Evolutionary conservation across 202 grass and related monocot genomes (phyloP).

Genomic region (Digitaria exilis): DNA sequence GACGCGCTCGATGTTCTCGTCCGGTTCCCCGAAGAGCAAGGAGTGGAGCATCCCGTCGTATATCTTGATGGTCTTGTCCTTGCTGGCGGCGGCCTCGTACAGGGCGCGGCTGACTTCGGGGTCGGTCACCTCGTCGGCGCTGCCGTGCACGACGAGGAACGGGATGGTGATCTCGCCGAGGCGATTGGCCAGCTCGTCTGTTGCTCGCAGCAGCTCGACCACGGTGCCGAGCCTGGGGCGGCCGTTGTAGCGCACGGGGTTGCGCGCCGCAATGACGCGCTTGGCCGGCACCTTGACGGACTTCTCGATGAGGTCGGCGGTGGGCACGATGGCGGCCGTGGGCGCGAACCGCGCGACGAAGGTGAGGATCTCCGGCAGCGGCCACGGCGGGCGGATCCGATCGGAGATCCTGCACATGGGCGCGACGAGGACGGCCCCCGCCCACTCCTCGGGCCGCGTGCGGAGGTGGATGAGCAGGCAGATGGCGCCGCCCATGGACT

Average conservation of each 20-base stretch:
- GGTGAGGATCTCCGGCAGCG: conserved; percentile 67
- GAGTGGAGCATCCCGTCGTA: conserved; percentile 98
- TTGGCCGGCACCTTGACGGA: conserved; percentile 88
- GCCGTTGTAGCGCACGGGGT: conserved; percentile 73
- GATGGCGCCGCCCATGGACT: conserved; percentile 90
- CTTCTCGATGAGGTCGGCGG: conserved; percentile 83
- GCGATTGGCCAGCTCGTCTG: conserved; percentile 57
- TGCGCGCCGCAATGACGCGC: conserved; percentile 62
- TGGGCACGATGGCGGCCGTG: conserved; percentile 78
- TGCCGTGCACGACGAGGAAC: conserved; percentile 93
- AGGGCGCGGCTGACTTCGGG: conserved; percentile 73
- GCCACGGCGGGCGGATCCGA: conserved; percentile 72
- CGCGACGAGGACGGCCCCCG: conserved; percentile 79
- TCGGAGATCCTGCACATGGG: conserved; percentile 96
- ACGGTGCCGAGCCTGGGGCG: conserved; percentile 87
- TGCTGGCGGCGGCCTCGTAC: conserved; percentile 64
- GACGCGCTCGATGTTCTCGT: conserved; percentile 74
- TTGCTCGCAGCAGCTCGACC: conserved; percentile 73
- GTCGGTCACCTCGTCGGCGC: conserved; percentile 88
- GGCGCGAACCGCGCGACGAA: conserved; percentile 72
- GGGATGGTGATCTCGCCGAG: conserved; percentile 73
- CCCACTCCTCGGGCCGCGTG: conserved; percentile 51
- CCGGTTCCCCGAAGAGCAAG: conserved; percentile 75
- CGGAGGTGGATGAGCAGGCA: conserved; percentile 83
- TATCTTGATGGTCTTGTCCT: conserved; percentile 87